Conservation (phyloP, 164 flowering plant species). For the Umbellularia californica region DNA sequence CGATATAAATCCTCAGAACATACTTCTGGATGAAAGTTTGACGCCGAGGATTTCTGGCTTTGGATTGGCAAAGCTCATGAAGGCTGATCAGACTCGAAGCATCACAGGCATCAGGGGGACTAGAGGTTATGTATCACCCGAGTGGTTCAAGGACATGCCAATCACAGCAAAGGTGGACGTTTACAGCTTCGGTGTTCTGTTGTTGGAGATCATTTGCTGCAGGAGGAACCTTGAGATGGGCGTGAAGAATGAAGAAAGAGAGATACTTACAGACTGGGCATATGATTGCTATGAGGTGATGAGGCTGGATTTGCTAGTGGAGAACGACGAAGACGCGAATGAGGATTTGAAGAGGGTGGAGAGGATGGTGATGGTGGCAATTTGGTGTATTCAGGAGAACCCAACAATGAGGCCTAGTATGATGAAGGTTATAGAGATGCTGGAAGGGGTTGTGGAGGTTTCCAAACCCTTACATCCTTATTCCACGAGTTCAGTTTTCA, state of each 20-base stretch:
- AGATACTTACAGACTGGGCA: constrained; percentile 18
- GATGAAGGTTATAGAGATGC: constrained; percentile 22
- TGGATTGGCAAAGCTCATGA: constrained; percentile 28
- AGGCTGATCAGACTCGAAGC: constrained; percentile 15
- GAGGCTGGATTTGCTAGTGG: constrained; percentile 9
- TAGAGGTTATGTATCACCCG: constrained; percentile 25
- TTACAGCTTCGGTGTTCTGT: constrained; percentile 24
- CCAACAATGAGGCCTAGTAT: constrained; percentile 21
- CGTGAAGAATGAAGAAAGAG: not conserved
- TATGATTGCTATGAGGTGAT: constrained; percentile 12
- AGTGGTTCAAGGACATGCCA: constrained; percentile 22
- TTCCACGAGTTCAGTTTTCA: not conserved
- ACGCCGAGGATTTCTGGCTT: constrained; percentile 19
- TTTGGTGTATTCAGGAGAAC: constrained; percentile 28
- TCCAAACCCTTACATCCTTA: constrained; percentile 13
- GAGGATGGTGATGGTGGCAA: constrained; percentile 18
- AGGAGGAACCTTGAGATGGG: constrained; percentile 9
- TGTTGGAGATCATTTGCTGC: constrained; percentile 23
- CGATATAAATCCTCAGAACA: constrained; percentile 27
- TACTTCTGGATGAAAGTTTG: constrained; percentile 18
- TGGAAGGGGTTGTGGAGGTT: constrained; percentile 21
- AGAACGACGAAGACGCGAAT: constrained; percentile 17
- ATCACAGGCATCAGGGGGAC: constrained; percentile 24
- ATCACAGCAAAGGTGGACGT: constrained; percentile 28
- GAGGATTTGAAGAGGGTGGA: constrained; percentile 10